Percentiles rank a stretch among this genome's conserved stretches.
These are phyloP conservation scores for Phytophthora boehmeriae DNA, from an alignment of 352 stramenopile species.

Conservation along the genomic window DNA sequence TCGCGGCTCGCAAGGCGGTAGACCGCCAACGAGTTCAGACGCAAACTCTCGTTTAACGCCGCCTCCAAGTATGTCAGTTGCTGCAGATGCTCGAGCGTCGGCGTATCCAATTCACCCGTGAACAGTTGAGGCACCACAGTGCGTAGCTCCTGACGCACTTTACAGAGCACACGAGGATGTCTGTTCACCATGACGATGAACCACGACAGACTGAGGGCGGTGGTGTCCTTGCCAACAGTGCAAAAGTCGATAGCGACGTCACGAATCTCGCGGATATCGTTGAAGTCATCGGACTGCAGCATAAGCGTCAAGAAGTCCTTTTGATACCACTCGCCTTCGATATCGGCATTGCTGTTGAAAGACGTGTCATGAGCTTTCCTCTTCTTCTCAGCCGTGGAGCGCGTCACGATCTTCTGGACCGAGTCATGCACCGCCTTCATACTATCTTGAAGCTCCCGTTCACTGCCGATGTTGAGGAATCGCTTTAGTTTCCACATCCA, in stretches of 20 bases:
- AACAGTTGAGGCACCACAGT: conserved; percentile 28
- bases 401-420: conserved; percentile 34
- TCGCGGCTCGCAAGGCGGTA: conserved; percentile 46
- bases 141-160: conserved; percentile 44
- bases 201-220: conserved; percentile 60
- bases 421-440: conserved; percentile 37
- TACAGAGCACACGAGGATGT: conserved; percentile 46
- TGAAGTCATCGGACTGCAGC: conserved; percentile 37
- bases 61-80: conserved; percentile 56
- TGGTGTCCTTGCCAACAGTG: conserved; percentile 70
- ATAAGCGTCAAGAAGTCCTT: conserved; percentile 53
- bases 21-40: conserved; percentile 48
- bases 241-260: conserved; percentile 80
- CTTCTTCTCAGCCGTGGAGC: conserved; percentile 22
- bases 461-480: conserved; percentile 33
- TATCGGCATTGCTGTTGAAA: background rate
- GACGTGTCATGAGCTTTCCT: background rate
- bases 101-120: conserved; percentile 22
- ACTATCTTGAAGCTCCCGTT: conserved; percentile 28
- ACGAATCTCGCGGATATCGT: conserved; percentile 39
- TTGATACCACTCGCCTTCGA: background rate
- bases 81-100: conserved; percentile 37
- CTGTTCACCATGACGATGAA: conserved; percentile 72
- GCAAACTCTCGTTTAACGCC: conserved; percentile 51
- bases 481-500: conserved; percentile 48